Conservation (phyloP, 1,139 yeast species). For the Candida mesenterica region DNA sequence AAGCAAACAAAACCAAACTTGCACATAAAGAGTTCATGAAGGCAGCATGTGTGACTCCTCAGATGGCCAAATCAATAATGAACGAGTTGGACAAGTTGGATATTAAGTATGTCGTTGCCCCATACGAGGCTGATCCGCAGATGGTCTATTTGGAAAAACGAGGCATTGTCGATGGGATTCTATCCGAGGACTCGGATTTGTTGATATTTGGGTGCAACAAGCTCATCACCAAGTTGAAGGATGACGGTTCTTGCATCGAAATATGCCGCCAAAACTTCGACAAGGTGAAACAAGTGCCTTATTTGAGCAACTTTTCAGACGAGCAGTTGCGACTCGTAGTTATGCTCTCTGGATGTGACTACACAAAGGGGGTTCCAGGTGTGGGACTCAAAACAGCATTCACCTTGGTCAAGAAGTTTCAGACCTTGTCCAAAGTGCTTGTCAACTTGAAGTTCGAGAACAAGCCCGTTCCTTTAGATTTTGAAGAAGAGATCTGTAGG, state of each 20-base stretch:
- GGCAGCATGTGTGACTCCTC: slow-evolving; percentile 84
- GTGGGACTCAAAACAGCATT: slow-evolving; percentile 83
- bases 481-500: slow-evolving; percentile 55
- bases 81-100: slow-evolving; percentile 59
- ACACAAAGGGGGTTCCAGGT: slow-evolving; percentile 80
- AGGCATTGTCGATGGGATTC: slow-evolving; percentile 78
- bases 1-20: slow-evolving; percentile 50
- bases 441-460: slow-evolving; percentile 63
- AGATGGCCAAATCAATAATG: slow-evolving; percentile 86
- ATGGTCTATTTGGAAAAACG: slow-evolving; percentile 82
- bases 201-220: slow-evolving; percentile 80
- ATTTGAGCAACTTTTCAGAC: slow-evolving; percentile 43
- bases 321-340: slow-evolving; percentile 76
- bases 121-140: slow-evolving; percentile 98
- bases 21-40: slow-evolving; percentile 75
- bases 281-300: slow-evolving; percentile 45
- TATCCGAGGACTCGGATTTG: slow-evolving; percentile 94
- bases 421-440: slow-evolving; percentile 54
- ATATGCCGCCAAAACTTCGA: slow-evolving; percentile 55
- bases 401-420: slow-evolving; percentile 51
- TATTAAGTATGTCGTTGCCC: slow-evolving; percentile 85
- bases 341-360: slow-evolving; percentile 92
- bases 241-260: slow-evolving; percentile 72
- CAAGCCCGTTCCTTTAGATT: slow-evolving; percentile 56
- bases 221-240: slow-evolving; percentile 78